phyloP scores from a whole-genome alignment of 225 moss, liverwort and hornwort species.

The Polytrichum formosum region DNA sequence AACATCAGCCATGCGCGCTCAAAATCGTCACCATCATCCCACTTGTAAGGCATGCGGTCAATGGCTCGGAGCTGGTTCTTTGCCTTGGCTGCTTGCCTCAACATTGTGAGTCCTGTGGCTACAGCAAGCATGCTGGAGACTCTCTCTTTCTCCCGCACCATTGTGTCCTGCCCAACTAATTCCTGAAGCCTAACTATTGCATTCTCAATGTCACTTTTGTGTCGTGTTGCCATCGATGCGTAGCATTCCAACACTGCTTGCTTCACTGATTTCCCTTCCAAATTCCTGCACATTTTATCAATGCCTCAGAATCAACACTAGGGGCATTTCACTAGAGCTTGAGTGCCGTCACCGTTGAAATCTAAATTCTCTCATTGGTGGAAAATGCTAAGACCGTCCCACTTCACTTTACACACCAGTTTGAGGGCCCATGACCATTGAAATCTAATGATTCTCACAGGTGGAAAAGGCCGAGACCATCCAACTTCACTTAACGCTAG shows the following conservation, averaged over 20 bases:
- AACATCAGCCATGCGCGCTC: conserved; percentile 96
- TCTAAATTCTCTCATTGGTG: no score
- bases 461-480: no score
- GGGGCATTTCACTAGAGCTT: no score
- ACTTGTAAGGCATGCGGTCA: conserved; percentile 77
- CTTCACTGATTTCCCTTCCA: conserved; percentile 59
- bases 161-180: conserved; percentile 31
- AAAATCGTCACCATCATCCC: conserved; percentile 82
- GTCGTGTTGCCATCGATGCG: conserved; percentile 70
- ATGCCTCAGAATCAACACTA: no score
- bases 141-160: conserved; percentile 40
- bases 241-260: conserved; percentile 83
- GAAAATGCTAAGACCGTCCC: no score
- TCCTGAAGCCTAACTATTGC: conserved; percentile 61
- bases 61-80: conserved; percentile 70
- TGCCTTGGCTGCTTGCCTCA: conserved; percentile 69
- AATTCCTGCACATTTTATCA: conserved; percentile 34
- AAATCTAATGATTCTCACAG: no score
- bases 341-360: no score
- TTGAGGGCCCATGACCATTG: no score
- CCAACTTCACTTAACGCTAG: no score
- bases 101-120: conserved; percentile 58
- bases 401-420: no score
- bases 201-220: conserved; percentile 70
- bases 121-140: conserved; percentile 63